phyloP scores from a whole-genome alignment of 2,329 filamentous ascomycete species.

The Trichoderma lentiforme region DNA sequence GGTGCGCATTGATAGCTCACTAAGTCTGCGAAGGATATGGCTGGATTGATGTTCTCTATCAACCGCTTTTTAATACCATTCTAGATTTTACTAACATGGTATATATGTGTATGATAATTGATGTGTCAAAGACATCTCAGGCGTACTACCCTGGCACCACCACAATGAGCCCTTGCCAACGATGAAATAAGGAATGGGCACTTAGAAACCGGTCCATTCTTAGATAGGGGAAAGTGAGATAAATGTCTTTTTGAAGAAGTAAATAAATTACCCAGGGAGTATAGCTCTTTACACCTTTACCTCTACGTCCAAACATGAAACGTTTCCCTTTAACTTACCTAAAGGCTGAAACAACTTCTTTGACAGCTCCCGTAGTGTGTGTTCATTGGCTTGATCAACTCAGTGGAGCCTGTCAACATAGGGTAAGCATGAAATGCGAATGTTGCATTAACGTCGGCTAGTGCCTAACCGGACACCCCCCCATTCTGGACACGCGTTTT shows the following conservation, averaged over 20 bases:
- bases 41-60: neutral
- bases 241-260: neutral
- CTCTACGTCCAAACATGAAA: neutral
- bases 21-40: neutral
- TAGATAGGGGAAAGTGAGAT: neutral
- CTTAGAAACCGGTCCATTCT: neutral
- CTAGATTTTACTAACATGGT: neutral
- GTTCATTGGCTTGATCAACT: neutral
- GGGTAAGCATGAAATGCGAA: neutral
- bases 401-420: neutral
- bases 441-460: too few species aligned
- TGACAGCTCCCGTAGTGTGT: neutral
- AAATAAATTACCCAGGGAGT: neutral
- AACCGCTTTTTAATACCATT: neutral
- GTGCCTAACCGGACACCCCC: too few species aligned
- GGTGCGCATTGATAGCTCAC: neutral
- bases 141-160: neutral
- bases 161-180: neutral
- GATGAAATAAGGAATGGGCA: neutral
- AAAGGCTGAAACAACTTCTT: neutral
- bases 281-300: neutral
- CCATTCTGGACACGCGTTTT: too few species aligned
- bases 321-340: neutral
- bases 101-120: neutral
- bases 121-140: neutral